Base-by-base conservation (phyloP, 2,329 filamentous ascomycete species). In the Alternaria rosae region DNA sequence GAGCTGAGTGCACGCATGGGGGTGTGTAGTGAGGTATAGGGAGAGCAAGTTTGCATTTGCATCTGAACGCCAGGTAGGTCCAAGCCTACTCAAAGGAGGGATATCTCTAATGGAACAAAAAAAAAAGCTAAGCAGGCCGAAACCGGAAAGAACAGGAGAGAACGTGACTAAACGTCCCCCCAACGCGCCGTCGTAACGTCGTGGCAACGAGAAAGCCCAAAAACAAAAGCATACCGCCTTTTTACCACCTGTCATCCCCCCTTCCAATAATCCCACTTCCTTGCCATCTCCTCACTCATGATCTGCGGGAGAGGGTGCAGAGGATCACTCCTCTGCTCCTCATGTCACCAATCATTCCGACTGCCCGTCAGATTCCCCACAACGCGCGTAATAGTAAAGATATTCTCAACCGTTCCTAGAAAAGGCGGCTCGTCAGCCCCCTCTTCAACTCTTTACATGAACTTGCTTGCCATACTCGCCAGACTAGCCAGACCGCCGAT, bases 401-500 rank as follows among this genome's bases (percentile, higher is more conserved):
- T 17, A 26, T 64, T 61, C 54, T 64, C 61, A 26, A 59, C 61
- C 38, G 61, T 64, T 58, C 61, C 61, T 64, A 61, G 54, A 38
- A 42, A 26, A 11, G 25, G 43, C 43, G 11, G 54, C 15, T 17
- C 25, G 59, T 64, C 54, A 62, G 50, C 55, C 54, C 54, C 41
- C 23, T 45, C 54, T 47, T 54, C 41, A 38, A 10, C 59, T 11
- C 32, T 25, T 53, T 60, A 87, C 76, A 86, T 80, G 64, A 87
- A 86, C 66, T 72, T 72, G n/a, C 60, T 66, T 54, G 70, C 70
- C 70, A 81, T 81, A 77, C 84, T 82, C 69, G 86, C 79, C 68
- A 86, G 66, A 61, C 80, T 81, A 13, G 82, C 81, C 50, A 85
- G 73, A 50, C 81, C 81, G 21, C 82, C 80, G 64, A 83, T 82